Evolutionary conservation across 2,329 filamentous ascomycete genomes (phyloP).

Genomic region (Xylaria sp.): DNA sequence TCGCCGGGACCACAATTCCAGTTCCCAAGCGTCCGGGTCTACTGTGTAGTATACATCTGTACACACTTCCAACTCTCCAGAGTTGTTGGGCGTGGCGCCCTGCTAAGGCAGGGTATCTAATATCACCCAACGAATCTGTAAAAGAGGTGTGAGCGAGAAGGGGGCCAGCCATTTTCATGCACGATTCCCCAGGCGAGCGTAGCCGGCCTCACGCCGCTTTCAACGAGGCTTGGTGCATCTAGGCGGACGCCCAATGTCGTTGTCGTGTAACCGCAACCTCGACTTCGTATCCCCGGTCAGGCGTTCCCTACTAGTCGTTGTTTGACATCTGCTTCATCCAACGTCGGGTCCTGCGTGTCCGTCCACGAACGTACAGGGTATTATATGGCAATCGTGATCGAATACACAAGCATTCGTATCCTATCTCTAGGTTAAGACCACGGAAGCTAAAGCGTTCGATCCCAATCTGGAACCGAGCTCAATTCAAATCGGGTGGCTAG

Average conservation of each 20-base stretch:
- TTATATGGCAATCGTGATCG: not conserved
- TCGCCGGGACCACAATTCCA: conserved; percentile 22
- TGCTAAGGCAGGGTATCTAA: conserved; percentile 25
- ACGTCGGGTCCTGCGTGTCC: conserved; percentile 18
- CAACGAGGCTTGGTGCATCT: conserved; percentile 27
- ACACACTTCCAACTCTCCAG: conserved; percentile 13
- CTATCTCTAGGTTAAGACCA: not conserved
- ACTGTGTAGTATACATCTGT: conserved; percentile 32
- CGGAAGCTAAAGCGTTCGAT: conserved; percentile 4
- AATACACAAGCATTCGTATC: not conserved
- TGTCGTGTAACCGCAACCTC: conserved; percentile 31
- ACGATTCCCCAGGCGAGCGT: conserved; percentile 25
- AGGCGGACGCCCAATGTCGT: conserved; percentile 23
- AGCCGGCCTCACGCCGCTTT: conserved; percentile 22
- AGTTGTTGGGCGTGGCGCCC: conserved; percentile 28
- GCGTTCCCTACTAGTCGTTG: not conserved
- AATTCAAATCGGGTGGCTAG: not conserved
- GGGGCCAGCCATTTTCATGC: conserved; percentile 27
- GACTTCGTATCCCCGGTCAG: conserved; percentile 18
- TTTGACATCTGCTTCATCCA: conserved; percentile 17
- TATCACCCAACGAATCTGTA: conserved; percentile 15
- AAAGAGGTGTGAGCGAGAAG: conserved; percentile 22
- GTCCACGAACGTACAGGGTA: not conserved
- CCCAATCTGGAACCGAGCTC: conserved; percentile 4
- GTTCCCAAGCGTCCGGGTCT: conserved; percentile 33